phyloP scores from a whole-genome alignment of 768 basidiomycete species.

The Leccinum incarnatum region DNA sequence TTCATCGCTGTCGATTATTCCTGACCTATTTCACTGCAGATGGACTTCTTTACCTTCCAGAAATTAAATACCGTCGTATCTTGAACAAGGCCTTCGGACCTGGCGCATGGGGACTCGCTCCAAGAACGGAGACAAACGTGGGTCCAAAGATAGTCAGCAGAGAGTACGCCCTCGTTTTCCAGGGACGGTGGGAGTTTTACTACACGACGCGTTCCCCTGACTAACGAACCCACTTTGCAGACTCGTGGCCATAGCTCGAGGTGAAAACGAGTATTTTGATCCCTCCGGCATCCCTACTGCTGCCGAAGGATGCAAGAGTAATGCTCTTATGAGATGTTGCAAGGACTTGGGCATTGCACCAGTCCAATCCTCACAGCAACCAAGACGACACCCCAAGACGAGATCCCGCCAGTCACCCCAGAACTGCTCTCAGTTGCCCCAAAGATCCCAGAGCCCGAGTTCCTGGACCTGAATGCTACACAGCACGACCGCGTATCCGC shows the following conservation, averaged over 20 bases:
- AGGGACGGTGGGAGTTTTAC: conserved; percentile 64
- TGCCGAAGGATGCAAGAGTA: conserved; percentile 93
- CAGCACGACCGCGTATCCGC: conserved; percentile 10
- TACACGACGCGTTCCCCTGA: background rate
- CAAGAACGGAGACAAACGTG: conserved; percentile 88
- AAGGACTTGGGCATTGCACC: conserved; percentile 97
- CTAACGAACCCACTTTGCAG: conserved; percentile 37
- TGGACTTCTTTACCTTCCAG: conserved; percentile 91
- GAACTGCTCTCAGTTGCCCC: conserved; percentile 7
- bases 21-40: conserved; percentile 45
- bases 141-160: conserved; percentile 84
- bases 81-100: conserved; percentile 94
- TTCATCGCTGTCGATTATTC: background rate
- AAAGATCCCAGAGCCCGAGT: conserved; percentile 64
- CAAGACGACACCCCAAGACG: conserved; percentile 24
- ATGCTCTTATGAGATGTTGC: conserved; percentile 96
- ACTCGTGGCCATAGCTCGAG: conserved; percentile 85
- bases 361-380: conserved; percentile 83
- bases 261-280: conserved; percentile 97
- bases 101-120: conserved; percentile 95
- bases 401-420: conserved; percentile 20
- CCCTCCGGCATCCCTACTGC: conserved; percentile 88
- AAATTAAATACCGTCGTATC: conserved; percentile 93
- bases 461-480: conserved; percentile 74
- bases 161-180: conserved; percentile 92